phyloP scores from a whole-genome alignment of 345 rosid species.

The Cardamine chenopodiifolia region DNA sequence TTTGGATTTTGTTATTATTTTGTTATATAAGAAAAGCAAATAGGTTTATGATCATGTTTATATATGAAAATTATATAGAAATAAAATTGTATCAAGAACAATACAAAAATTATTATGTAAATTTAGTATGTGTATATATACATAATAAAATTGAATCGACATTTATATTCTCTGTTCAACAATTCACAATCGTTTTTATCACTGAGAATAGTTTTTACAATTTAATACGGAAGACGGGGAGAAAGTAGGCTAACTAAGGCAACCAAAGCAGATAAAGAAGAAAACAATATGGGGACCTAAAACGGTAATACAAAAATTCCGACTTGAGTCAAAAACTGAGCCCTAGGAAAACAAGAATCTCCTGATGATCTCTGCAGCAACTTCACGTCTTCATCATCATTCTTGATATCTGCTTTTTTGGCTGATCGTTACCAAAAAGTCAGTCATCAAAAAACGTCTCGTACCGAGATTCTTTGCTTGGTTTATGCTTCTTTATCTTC shows the following conservation, averaged over 20 bases:
- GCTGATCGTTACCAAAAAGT: constrained; percentile 46
- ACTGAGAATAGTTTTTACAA: neutral
- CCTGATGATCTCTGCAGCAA: neutral
- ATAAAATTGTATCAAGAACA: neutral
- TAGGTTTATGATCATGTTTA: neutral
- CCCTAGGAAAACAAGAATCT: constrained; percentile 38
- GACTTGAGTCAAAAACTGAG: constrained; percentile 43
- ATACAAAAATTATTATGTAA: neutral
- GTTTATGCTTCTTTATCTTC: constrained; percentile 6
- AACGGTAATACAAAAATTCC: constrained; percentile 60
- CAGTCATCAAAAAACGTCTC: constrained; percentile 48
- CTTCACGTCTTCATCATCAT: constrained; percentile 7
- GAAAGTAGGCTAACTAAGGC: neutral
- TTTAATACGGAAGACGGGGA: neutral
- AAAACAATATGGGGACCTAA: constrained; percentile 18
- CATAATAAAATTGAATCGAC: too few relatives aligned
- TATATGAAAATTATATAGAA: neutral
- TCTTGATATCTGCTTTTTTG: constrained; percentile 8
- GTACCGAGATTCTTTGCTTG: constrained; percentile 23
- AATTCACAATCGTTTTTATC: neutral
- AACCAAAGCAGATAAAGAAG: neutral
- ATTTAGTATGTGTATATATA: too few relatives aligned
- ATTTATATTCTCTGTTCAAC: neutral
- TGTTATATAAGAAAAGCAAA: neutral
- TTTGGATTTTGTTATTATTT: neutral